Conservation (phyloP, 768 basidiomycete genomes). For the Trametopsis cervina region DNA sequence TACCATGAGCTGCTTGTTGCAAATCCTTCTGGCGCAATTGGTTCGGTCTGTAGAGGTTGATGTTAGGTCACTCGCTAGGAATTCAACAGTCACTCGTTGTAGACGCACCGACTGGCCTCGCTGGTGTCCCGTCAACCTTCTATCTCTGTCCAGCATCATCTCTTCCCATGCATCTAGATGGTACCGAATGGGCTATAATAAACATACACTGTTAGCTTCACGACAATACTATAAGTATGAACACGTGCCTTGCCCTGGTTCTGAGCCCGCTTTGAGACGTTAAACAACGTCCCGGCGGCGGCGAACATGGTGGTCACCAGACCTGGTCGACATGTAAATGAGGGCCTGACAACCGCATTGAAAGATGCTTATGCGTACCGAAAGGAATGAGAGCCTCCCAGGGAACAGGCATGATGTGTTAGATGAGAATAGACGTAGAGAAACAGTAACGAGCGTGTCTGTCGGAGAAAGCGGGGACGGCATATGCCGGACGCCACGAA, state of each 20-base stretch:
- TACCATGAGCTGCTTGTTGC: conserved; percentile 71
- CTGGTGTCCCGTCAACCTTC: conserved; percentile 75
- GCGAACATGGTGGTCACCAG: conserved; percentile 86
- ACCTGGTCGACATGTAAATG: conserved; percentile 36
- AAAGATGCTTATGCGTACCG: no score
- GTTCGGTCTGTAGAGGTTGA: conserved; percentile 47
- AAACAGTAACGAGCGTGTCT: no score
- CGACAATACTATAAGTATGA: no score
- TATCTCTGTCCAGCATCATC: conserved; percentile 94
- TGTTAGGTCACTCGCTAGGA: neutral
- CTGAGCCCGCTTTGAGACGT: conserved; percentile 67
- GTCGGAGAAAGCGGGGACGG: conserved; percentile 7
- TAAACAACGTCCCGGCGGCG: conserved; percentile 82
- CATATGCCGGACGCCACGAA: neutral
- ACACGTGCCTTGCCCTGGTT: conserved; percentile 82
- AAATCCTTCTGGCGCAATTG: conserved; percentile 62
- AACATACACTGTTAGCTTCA: no score
- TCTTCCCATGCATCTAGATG: conserved; percentile 86
- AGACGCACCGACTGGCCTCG: conserved; percentile 79
- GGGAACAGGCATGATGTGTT: conserved; percentile 82
- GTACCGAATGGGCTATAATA: conserved; percentile 44
- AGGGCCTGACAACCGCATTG: no score
- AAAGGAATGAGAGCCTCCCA: conserved; percentile 98
- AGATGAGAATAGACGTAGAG: conserved; percentile 7
- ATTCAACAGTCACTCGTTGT: neutral